Percentiles rank a stretch among this genome's conserved stretches.
phyloP scores from a whole-genome alignment of 192 early-diverging fungal species.

The Mortierella alpina region DNA sequence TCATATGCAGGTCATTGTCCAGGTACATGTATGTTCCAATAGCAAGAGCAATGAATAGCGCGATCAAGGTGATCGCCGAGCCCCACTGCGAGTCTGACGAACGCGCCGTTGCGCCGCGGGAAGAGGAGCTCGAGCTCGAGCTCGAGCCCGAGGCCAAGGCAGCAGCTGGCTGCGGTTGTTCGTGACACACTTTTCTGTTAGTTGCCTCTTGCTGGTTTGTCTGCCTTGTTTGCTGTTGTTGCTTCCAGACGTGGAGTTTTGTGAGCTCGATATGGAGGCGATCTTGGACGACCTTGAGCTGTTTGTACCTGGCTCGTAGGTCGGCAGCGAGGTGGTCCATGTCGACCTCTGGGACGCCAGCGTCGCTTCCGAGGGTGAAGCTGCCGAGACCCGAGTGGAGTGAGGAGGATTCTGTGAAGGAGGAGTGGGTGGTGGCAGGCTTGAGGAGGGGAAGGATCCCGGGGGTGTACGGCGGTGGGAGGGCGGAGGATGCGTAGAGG shows the following conservation, averaged over 20 bases:
- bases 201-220: not conserved
- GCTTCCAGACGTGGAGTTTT: constrained; percentile 7
- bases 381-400: not conserved
- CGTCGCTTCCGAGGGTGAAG: not conserved
- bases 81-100: too few relatives aligned
- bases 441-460: not conserved
- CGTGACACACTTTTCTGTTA: not conserved
- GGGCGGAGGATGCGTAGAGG: not conserved
- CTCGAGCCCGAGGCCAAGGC: too few relatives aligned
- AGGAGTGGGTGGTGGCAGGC: not conserved
- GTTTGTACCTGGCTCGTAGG: constrained; percentile 18
- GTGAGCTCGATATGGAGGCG: constrained; percentile 27
- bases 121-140: too few relatives aligned
- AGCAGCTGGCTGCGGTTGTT: not conserved
- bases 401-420: not conserved
- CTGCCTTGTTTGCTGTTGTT: too few relatives aligned
- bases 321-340: not conserved
- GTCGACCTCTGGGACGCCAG: not conserved
- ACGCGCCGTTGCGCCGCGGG: too few relatives aligned
- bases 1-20: too few relatives aligned
- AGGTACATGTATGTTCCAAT: too few relatives aligned
- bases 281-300: constrained; percentile 27
- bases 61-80: too few relatives aligned
- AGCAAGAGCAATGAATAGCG: too few relatives aligned
- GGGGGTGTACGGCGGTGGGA: not conserved